Conservation (phyloP, 73 alveolate species). For the Uronychia setigera region DNA sequence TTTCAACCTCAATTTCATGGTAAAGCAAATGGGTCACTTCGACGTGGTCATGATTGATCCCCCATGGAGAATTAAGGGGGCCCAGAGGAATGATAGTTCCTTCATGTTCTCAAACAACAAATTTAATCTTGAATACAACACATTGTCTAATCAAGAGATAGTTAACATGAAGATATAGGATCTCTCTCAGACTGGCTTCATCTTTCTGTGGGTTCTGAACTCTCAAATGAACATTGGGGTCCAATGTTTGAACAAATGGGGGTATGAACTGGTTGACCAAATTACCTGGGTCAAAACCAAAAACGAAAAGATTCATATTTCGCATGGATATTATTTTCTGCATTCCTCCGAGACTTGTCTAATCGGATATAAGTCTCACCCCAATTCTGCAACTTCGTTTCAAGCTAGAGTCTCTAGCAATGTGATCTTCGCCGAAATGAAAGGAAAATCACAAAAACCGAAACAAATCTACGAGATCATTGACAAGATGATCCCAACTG, state of each 20-base stretch:
- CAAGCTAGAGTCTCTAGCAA: conserved; percentile 80
- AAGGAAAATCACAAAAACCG: conserved; percentile 88
- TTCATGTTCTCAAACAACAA: conserved; percentile 91
- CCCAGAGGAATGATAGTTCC: conserved; percentile 84
- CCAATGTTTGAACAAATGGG: conserved; percentile 91
- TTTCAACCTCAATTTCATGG: conserved; percentile 80
- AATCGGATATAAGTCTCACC: conserved; percentile 80
- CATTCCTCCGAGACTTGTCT: conserved; percentile 81
- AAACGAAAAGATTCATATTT: conserved; percentile 76
- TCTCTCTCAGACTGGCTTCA: conserved; percentile 83
- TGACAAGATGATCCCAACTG: conserved; percentile 84
- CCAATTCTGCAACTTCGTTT: conserved; percentile 67
- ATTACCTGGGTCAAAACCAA: conserved; percentile 85
- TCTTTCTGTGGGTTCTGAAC: conserved; percentile 86
- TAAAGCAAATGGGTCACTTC: conserved; percentile 77
- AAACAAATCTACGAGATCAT: conserved; percentile 82
- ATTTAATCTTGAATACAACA: conserved; percentile 82
- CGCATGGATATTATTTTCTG: conserved; percentile 89
- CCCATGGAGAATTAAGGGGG: conserved; percentile 96
- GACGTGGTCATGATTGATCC: conserved; percentile 90
- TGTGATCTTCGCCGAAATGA: conserved; percentile 77
- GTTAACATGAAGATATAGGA: conserved; percentile 83
- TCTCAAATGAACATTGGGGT: conserved; percentile 82
- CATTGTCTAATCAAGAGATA: conserved; percentile 87
- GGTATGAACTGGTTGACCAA: conserved; percentile 89